A percentile compares a stretch with the other conserved stretches of the same genome.
These are phyloP conservation scores for Neospermospora avenae DNA, from an alignment of 2,329 filamentous ascomycete genomes.

Conservation along the genomic window DNA sequence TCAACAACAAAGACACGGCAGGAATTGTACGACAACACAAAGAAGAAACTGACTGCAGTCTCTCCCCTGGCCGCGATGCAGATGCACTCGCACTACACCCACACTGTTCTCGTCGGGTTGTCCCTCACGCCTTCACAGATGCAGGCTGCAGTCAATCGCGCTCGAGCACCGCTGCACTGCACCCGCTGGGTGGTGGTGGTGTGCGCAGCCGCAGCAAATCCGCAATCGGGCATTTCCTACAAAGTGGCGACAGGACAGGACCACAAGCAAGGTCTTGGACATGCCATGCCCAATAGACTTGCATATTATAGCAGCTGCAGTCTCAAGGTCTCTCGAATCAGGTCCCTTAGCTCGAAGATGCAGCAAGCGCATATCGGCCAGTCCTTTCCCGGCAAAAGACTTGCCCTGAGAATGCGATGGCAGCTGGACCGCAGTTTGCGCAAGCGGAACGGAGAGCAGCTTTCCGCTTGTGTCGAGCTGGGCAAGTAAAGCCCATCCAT, in stretches of 20 bases:
- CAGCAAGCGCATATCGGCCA: slow-evolving; percentile 5
- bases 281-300: slow-evolving; percentile 13
- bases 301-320: slow-evolving; percentile 10
- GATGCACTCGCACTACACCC: background rate
- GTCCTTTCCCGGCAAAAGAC: slow-evolving; percentile 5
- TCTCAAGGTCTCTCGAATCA: slow-evolving; percentile 8
- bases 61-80: background rate
- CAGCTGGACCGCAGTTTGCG: background rate
- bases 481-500: background rate
- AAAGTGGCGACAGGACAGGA: slow-evolving; percentile 16
- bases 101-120: background rate
- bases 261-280: slow-evolving; percentile 18
- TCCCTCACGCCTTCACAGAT: slow-evolving; percentile 1
- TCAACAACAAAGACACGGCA: slow-evolving; percentile 11
- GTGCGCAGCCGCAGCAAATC: background rate
- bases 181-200: too few relatives aligned
- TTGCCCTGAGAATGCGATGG: slow-evolving; percentile 6
- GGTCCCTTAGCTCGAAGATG: background rate
- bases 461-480: background rate
- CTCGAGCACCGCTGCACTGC: slow-evolving; percentile 11
- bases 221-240: slow-evolving; percentile 4
- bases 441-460: slow-evolving; percentile 7
- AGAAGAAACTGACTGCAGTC: background rate
- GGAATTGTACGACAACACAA: slow-evolving; percentile 3
- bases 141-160: slow-evolving; percentile 11